phyloP scores from a whole-genome alignment of 257 asterid genomes.

The Salvia splendens region DNA sequence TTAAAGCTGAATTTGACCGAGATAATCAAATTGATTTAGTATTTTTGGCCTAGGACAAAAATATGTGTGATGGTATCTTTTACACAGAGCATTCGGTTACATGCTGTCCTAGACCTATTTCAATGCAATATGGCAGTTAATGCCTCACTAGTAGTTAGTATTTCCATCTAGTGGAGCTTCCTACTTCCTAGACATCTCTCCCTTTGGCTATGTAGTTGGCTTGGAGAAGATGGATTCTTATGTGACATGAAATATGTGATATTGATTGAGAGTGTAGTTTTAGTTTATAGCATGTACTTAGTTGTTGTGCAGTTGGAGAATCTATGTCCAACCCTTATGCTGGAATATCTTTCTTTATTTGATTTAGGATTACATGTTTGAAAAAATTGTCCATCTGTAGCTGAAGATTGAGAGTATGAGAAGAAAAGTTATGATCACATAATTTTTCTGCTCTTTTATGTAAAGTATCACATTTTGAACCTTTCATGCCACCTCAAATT shows the following conservation, averaged over 20 bases:
- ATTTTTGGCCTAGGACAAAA: conserved; percentile 1
- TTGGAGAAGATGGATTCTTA: neutral
- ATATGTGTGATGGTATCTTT: neutral
- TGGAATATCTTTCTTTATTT: conserved; percentile 9
- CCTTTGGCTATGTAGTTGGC: conserved; percentile 5
- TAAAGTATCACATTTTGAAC: neutral
- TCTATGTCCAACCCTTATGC: neutral
- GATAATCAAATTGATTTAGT: conserved; percentile 2
- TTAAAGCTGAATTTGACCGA: conserved; percentile 8
- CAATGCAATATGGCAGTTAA: neutral
- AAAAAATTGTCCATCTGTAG: neutral
- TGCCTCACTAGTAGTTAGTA: neutral
- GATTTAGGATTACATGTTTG: neutral
- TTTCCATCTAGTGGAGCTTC: neutral
- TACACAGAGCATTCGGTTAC: neutral
- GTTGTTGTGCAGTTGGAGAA: neutral
- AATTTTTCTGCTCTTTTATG: neutral
- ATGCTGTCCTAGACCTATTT: neutral
- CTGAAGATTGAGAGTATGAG: neutral
- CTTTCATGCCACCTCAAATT: neutral
- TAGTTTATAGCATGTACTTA: neutral
- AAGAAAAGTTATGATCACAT: neutral
- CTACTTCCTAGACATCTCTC: neutral
- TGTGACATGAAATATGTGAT: neutral
- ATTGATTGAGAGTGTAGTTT: neutral